These are phyloP conservation scores for Penicillium argentinense DNA, from an alignment of 495 filamentous ascomycete species.

Conservation along the genomic window DNA sequence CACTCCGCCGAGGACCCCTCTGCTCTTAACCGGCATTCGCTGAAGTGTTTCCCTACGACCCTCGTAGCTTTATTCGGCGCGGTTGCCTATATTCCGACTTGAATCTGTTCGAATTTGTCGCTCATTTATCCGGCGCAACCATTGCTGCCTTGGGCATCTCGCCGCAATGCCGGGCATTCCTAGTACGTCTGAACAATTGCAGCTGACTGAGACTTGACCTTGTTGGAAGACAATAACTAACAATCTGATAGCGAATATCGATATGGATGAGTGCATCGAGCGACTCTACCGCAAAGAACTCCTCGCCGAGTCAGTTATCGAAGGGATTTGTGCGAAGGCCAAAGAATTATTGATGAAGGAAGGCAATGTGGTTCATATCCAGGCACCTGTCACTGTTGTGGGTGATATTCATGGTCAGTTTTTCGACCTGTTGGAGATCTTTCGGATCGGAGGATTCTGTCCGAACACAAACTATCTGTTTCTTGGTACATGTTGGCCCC, in stretches of 20 bases:
- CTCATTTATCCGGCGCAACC: neutral
- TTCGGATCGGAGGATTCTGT: constrained; percentile 94
- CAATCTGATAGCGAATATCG: constrained; percentile 72
- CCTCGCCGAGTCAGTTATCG: constrained; percentile 94
- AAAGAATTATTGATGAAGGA: constrained; percentile 99
- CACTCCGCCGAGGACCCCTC: constrained; percentile 1
- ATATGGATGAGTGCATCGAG: constrained; percentile 96
- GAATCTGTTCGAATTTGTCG: neutral
- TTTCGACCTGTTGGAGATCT: constrained; percentile 98
- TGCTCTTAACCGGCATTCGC: too few species aligned
- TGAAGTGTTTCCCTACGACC: neutral
- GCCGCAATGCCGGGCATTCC: constrained; percentile 82
- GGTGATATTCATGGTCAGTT: constrained; percentile 99
- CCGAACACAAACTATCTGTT: constrained; percentile 98
- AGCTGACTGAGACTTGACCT: neutral
- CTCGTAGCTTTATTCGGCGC: neutral
- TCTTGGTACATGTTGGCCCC: constrained; percentile 68
- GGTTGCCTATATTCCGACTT: neutral
- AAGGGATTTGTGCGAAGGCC: constrained; percentile 98
- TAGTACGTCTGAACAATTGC: constrained; percentile 51
- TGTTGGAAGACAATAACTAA: constrained; percentile 4
- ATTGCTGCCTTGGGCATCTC: neutral
- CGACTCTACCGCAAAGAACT: constrained; percentile 95
- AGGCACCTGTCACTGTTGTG: constrained; percentile 95
- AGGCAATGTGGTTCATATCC: constrained; percentile 98